A percentile compares a stretch with the other conserved stretches of the same genome.
Conservation (phyloP, 2,329 filamentous ascomycete species). For the Beauveria australis region DNA sequence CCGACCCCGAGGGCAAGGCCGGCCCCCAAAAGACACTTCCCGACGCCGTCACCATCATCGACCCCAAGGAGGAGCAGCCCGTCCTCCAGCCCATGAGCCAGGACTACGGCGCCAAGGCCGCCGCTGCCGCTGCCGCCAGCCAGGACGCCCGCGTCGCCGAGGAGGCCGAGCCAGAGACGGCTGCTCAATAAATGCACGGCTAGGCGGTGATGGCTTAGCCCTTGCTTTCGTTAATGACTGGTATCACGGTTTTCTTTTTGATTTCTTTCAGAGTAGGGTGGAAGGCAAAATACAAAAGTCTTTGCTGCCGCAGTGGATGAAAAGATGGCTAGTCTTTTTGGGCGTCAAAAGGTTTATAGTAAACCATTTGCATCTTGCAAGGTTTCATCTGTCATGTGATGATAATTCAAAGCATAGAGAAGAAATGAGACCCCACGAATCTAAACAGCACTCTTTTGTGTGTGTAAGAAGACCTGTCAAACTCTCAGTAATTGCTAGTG, state of each 20-base stretch:
- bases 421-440: constrained; percentile 27
- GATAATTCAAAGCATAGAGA: constrained; percentile 29
- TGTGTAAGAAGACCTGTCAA: not conserved
- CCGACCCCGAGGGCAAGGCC: constrained; percentile 98
- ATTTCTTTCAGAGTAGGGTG: not conserved
- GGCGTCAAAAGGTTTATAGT: constrained; percentile 27
- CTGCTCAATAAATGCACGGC: constrained; percentile 28
- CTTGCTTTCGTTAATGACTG: constrained; percentile 5
- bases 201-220: constrained; percentile 5
- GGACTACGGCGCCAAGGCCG: constrained; percentile 95
- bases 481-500: not conserved
- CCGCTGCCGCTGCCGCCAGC: constrained; percentile 55
- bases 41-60: constrained; percentile 98
- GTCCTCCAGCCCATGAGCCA: constrained; percentile 93
- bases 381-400: constrained; percentile 31
- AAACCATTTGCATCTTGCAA: constrained; percentile 32
- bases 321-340: constrained; percentile 24
- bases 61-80: constrained; percentile 98
- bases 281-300: constrained; percentile 13
- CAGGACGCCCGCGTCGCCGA: constrained; percentile 52
- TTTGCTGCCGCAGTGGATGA: not conserved
- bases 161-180: constrained; percentile 47
- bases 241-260: constrained; percentile 7
- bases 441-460: not conserved
- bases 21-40: constrained; percentile 95